Evolutionary conservation across 2,329 filamentous ascomycete species (phyloP).

Genomic region (Colletotrichum abscissum): DNA sequence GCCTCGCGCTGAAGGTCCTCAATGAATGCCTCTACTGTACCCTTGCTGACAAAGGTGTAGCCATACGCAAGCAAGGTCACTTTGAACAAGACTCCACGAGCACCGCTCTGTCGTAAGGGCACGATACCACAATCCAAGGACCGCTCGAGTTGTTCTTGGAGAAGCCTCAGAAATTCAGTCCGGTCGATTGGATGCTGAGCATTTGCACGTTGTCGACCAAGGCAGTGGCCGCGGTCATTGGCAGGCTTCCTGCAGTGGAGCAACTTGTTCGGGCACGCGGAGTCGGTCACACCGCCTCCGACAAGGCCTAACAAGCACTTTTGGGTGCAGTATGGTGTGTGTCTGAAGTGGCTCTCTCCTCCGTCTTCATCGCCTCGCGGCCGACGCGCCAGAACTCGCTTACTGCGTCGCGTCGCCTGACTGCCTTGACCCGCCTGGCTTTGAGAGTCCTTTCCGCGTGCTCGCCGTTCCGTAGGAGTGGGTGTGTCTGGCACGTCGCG

Average conservation of each 20-base stretch:
- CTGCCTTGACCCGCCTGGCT: too few relatives aligned
- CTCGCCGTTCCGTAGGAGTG: background rate
- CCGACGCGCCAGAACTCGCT: conserved; percentile 34
- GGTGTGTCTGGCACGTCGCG: background rate
- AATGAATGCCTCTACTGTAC: conserved; percentile 47
- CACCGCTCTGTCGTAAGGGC: conserved; percentile 43
- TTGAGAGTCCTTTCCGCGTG: background rate
- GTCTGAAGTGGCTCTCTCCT: conserved; percentile 4
- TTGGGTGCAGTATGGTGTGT: conserved; percentile 49
- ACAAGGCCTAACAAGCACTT: conserved; percentile 51
- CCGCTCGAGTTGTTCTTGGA: conserved; percentile 44
- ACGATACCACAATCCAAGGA: conserved; percentile 45
- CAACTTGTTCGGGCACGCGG: conserved; percentile 50
- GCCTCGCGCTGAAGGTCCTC: conserved; percentile 49
- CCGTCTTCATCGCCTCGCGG: background rate
- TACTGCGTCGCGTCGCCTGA: too few relatives aligned
- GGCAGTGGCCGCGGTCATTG: conserved; percentile 34
- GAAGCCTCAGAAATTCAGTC: conserved; percentile 42
- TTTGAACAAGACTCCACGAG: conserved; percentile 53
- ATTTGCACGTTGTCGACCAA: conserved; percentile 37
- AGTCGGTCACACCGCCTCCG: conserved; percentile 44
- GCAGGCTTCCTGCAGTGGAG: conserved; percentile 42
- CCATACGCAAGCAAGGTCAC: conserved; percentile 52
- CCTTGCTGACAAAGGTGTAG: conserved; percentile 57
- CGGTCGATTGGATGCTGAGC: conserved; percentile 44